phyloP scores from a whole-genome alignment of 495 filamentous ascomycete genomes.

The Emericellopsis terricola region DNA sequence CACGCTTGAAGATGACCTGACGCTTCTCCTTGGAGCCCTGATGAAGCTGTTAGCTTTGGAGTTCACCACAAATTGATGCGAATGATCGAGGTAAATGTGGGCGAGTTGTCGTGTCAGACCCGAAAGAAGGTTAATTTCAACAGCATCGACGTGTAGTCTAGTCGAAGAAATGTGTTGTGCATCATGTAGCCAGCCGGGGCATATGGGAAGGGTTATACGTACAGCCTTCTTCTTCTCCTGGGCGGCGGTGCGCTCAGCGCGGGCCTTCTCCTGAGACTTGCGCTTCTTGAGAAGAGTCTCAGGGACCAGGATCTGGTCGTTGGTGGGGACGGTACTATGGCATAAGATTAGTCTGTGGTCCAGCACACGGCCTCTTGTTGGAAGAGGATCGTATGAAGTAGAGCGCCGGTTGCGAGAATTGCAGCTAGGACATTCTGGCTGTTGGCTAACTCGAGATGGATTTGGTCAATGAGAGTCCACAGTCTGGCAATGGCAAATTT shows the following conservation, averaged over 20 bases:
- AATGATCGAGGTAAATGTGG: constrained; percentile 3
- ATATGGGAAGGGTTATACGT: constrained; percentile 16
- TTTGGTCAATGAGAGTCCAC: constrained; percentile 54
- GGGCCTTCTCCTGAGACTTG: constrained; percentile 97
- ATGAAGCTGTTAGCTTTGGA: constrained; percentile 21
- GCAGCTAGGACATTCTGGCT: constrained; percentile 75
- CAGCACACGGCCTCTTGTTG: constrained; percentile 42
- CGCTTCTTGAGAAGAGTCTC: constrained; percentile 99
- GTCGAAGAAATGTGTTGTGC: constrained; percentile 66
- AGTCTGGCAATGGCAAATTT: constrained; percentile 5
- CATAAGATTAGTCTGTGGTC: constrained; percentile 47
- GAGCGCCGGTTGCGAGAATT: constrained; percentile 81
- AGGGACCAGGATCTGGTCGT: constrained; percentile 86
- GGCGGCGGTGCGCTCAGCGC: constrained; percentile 67
- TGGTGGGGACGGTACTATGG: constrained; percentile 64
- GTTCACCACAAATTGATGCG: constrained; percentile 2
- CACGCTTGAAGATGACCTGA: constrained; percentile 95
- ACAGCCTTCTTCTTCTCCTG: constrained; percentile 80
- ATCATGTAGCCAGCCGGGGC: constrained; percentile 18
- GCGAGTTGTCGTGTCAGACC: constrained; percentile 57
- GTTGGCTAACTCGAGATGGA: constrained; percentile 66
- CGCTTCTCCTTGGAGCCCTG: constrained; percentile 97
- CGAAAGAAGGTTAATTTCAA: constrained; percentile 99
- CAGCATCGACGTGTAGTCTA: constrained; percentile 89
- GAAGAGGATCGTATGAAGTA: constrained; percentile 28